These are phyloP conservation scores for Jatropha curcas DNA, from an alignment of 345 rosid species.

Conservation along the genomic window DNA sequence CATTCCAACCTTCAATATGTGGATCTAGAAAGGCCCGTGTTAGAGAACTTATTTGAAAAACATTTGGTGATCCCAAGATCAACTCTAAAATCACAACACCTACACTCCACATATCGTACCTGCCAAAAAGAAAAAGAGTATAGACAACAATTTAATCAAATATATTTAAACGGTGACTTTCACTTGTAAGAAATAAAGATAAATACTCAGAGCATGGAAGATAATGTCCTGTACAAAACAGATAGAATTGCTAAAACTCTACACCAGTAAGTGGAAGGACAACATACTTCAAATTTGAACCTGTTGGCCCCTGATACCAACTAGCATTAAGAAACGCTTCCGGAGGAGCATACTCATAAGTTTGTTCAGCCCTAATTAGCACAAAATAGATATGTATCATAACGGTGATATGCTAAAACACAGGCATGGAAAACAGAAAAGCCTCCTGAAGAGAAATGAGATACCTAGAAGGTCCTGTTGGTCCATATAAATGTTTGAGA, in stretches of 20 bases:
- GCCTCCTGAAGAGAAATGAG: constrained; percentile 16
- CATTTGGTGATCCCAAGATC: constrained; percentile 87
- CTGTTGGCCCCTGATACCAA: constrained; percentile 72
- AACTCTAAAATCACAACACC: constrained; percentile 92
- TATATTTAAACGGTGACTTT: constrained; percentile 3
- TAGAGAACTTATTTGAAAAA: constrained; percentile 66
- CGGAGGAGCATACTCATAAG: constrained; percentile 78
- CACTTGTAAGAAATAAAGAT: neutral
- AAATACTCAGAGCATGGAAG: neutral
- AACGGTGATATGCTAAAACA: constrained; percentile 5
- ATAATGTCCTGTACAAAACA: neutral
- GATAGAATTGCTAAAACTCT: neutral
- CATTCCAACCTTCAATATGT: constrained; percentile 86
- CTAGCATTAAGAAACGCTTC: constrained; percentile 79
- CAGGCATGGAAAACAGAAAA: constrained; percentile 3
- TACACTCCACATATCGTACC: constrained; percentile 97
- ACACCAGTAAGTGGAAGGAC: constrained; percentile 8
- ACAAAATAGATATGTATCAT: constrained; percentile 6
- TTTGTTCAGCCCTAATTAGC: constrained; percentile 79
- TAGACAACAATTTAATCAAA: constrained; percentile 8
- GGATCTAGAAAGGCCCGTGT: constrained; percentile 81
- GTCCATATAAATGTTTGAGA: constrained; percentile 72
- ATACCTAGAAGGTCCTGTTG: constrained; percentile 90
- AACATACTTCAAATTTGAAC: constrained; percentile 59
- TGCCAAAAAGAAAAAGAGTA: constrained; percentile 24